Percentiles rank a stretch among this genome's conserved stretches.
Evolutionary conservation across 805 yeast species (phyloP).

Genomic region (Wickerhamiella brachini): DNA sequence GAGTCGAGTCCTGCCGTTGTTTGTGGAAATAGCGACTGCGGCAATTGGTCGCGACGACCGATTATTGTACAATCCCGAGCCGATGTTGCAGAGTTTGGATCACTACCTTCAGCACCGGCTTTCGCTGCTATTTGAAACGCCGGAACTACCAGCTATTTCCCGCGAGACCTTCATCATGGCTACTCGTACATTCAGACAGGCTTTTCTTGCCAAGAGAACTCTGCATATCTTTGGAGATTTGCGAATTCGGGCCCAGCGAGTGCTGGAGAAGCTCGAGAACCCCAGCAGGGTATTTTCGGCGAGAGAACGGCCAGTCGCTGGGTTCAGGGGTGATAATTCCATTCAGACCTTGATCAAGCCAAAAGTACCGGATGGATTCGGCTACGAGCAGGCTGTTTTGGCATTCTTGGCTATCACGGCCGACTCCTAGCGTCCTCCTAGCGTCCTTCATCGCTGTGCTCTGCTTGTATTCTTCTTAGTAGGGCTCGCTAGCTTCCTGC

Average conservation of each 20-base stretch:
- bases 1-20: constrained; percentile 1
- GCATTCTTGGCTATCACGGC: neutral
- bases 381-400: neutral
- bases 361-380: neutral
- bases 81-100: neutral
- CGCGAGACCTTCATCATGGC: neutral
- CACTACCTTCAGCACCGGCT: neutral
- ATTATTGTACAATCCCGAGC: constrained; percentile 1
- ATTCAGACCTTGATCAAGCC: neutral
- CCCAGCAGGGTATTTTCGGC: neutral
- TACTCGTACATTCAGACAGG: neutral
- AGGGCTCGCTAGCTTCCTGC: too few relatives aligned
- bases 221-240: neutral
- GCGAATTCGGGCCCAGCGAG: neutral
- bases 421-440: too few relatives aligned
- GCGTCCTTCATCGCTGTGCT: too few relatives aligned
- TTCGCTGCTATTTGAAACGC: neutral
- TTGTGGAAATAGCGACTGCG: neutral
- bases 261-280: neutral
- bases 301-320: neutral
- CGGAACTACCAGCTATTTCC: neutral
- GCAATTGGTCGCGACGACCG: constrained; percentile 3
- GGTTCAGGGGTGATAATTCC: neutral
- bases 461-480: too few relatives aligned
- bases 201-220: neutral